A percentile compares a stretch with the other conserved stretches of the same genome.
Evolutionary conservation across 2,329 filamentous ascomycete genomes (phyloP).

Genomic region (Fusarium transvaalense): DNA sequence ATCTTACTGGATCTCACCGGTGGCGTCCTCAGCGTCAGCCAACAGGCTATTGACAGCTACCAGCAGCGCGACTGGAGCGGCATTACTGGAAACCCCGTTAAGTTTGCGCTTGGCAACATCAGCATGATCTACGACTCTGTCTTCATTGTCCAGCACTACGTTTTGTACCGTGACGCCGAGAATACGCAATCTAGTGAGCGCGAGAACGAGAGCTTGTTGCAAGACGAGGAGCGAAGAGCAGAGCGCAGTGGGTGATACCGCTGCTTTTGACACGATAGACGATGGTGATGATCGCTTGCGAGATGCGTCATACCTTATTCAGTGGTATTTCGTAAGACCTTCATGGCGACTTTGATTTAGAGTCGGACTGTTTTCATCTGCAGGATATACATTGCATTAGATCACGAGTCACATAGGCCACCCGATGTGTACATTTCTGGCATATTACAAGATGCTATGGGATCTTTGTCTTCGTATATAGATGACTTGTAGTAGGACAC

Average conservation of each 20-base stretch:
- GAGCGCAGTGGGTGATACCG: conserved; percentile 24
- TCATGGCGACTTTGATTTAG: conserved; percentile 8
- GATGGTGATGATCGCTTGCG: not conserved
- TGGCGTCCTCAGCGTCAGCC: conserved; percentile 82
- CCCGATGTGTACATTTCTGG: not conserved
- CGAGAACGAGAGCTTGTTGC: conserved; percentile 48
- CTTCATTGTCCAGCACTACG: conserved; percentile 90
- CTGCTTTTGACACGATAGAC: not conserved
- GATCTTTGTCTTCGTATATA: not conserved
- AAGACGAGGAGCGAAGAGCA: conserved; percentile 48
- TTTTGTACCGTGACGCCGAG: conserved; percentile 69
- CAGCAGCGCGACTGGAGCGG: conserved; percentile 90
- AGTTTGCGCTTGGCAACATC: conserved; percentile 87
- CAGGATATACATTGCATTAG: conserved; percentile 9
- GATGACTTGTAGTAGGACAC: not conserved
- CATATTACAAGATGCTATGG: conserved; percentile 5
- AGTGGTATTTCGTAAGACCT: not conserved
- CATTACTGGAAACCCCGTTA: conserved; percentile 90
- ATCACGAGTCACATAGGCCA: conserved; percentile 7
- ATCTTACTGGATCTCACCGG: conserved; percentile 88
- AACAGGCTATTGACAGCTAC: conserved; percentile 87
- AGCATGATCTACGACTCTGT: conserved; percentile 87
- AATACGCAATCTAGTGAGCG: conserved; percentile 17
- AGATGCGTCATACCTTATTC: not conserved
- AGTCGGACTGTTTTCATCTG: conserved; percentile 9